These are phyloP conservation scores for Neocucurbitaria cava DNA, from an alignment of 2,329 filamentous ascomycete genomes.

Conservation along the genomic window DNA sequence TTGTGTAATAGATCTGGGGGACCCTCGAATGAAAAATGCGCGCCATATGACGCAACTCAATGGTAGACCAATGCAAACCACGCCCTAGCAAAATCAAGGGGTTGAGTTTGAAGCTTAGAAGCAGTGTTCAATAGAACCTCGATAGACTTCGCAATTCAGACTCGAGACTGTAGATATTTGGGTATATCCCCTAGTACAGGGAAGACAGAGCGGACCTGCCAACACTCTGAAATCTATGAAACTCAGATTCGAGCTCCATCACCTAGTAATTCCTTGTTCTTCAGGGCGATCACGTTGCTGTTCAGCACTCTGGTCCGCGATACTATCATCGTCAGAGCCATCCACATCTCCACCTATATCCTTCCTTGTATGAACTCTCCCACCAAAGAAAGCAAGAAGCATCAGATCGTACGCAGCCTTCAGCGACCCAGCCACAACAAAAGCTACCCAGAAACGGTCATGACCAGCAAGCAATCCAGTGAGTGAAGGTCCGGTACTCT, in stretches of 20 bases:
- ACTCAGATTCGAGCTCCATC: no score
- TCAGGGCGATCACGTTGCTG: background rate
- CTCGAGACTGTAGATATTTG: no score
- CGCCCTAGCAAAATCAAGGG: no score
- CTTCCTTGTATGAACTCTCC: conserved; percentile 24
- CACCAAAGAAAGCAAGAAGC: conserved; percentile 45
- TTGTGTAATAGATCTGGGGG: background rate
- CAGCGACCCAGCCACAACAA: conserved; percentile 46
- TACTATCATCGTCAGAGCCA: background rate
- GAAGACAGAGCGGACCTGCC: no score
- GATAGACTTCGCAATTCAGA: no score
- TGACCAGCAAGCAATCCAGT: conserved; percentile 46
- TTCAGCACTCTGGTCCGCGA: background rate
- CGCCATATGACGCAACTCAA: no score
- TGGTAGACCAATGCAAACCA: no score
- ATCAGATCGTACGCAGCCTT: conserved; percentile 47
- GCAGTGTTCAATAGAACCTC: no score
- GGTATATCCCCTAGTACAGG: no score
- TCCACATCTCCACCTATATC: conserved; percentile 3
- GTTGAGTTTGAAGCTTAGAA: no score
- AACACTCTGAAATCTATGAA: no score
- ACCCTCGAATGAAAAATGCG: background rate
- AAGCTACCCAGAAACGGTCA: conserved; percentile 48
- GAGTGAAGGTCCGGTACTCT: conserved; percentile 43
- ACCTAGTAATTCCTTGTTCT: background rate